Base-by-base conservation (phyloP, 2,329 filamentous ascomycete species). In the Westerdykella sp. region DNA sequence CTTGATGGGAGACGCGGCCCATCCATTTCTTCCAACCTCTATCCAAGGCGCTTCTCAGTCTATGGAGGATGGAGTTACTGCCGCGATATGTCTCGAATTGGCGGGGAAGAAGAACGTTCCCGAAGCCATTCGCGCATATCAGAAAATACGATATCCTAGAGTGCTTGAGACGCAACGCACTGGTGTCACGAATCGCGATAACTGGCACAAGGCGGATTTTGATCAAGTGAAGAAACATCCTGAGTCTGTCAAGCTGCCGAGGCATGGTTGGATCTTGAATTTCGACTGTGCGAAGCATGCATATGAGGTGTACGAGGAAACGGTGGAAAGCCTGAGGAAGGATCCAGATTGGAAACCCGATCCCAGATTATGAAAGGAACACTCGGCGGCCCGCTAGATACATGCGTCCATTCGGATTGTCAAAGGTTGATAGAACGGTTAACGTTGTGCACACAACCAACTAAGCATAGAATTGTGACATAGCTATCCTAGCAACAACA, bases 21-120 rank as follows among this genome's bases (percentile, higher is more conserved):
- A 77, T 48, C 68, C 74, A 0, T 75, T 76, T 56, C 59, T 78
- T 4, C 74, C 74, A 0, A 77, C 73, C 0, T 73, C 70, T 39
- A 73, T 73, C 0, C 73, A 76, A 51, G 74, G 74, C 2, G 73
- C 73, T 1, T 71, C 70, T 36, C 73, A 77, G 56, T 73, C 74
- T 0, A 73, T 73, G 40, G 75, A 77, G 58, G 76, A 75, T 49
- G 54, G 51, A n/a, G 51, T 55, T 1, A 55, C 54, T 16, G 43
- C 49, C 2, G 56, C 54, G 4, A 34, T 52, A 2, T 57, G 56
- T 40, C 41, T 59, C 3, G 51, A 53, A 30, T 45, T 51, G 5
- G 48, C 49, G 4, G 50, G 48, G 2, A 55, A 54, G 32, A 40
- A 23, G 11, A 54, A 61, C 22, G 53, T 65, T 5, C 56, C 40